These are phyloP conservation scores for Hypoxylon trugodes DNA, from an alignment of 495 filamentous ascomycete species.

Conservation along the genomic window DNA sequence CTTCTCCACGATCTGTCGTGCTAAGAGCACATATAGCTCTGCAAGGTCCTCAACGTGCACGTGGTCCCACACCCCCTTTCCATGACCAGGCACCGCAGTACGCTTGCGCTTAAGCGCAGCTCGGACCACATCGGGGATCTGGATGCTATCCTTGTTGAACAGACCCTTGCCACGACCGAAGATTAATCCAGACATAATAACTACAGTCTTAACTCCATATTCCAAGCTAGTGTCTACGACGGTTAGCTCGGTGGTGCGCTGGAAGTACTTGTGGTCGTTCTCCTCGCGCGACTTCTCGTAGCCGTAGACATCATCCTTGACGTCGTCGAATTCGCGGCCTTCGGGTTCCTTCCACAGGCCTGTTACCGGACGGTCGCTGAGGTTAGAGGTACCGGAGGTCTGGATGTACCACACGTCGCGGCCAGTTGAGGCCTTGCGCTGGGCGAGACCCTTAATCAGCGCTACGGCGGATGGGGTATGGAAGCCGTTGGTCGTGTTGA, in stretches of 20 bases:
- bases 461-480: conserved; percentile 45
- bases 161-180: conserved; percentile 57
- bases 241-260: conserved; percentile 57
- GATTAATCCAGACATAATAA: conserved; percentile 60
- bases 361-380: conserved; percentile 55
- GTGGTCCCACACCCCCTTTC: conserved; percentile 55
- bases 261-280: conserved; percentile 45
- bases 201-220: conserved; percentile 52
- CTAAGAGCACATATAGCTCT: conserved; percentile 48
- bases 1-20: conserved; percentile 40
- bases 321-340: conserved; percentile 51
- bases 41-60: conserved; percentile 59
- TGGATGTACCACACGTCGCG: conserved; percentile 48
- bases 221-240: conserved; percentile 52
- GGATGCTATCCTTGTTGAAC: conserved; percentile 53
- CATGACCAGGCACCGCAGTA: conserved; percentile 48
- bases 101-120: conserved; percentile 42
- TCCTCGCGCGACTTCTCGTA: conserved; percentile 50
- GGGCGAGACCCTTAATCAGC: conserved; percentile 46
- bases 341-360: conserved; percentile 44
- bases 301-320: conserved; percentile 51
- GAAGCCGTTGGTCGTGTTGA: conserved; percentile 48
- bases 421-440: conserved; percentile 45
- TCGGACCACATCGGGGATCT: conserved; percentile 46
- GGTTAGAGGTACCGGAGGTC: conserved; percentile 60